Conservation (phyloP, 305 asterid species). For the Fraxinus velutina region DNA sequence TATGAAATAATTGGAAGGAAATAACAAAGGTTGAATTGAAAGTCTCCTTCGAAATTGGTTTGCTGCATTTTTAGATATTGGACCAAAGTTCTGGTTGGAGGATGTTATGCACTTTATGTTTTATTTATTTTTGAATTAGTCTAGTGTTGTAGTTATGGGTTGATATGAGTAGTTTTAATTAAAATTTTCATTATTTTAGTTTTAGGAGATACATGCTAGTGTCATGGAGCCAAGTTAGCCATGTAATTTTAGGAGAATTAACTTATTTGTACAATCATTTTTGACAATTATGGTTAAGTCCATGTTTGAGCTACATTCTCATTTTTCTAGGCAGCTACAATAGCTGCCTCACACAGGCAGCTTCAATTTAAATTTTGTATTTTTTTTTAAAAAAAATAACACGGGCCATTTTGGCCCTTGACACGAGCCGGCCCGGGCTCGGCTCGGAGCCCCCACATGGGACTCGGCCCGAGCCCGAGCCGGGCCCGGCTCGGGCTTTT, state of each 20-base stretch:
- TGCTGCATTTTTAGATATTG: neutral
- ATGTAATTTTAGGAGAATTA: neutral
- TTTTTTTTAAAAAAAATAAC: no score
- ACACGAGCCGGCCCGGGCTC: no score
- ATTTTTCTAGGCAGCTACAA: no score
- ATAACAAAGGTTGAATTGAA: neutral
- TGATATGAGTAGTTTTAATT: neutral
- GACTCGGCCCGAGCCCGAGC: no score
- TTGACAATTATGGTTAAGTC: neutral
- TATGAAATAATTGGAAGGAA: neutral
- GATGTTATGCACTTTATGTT: neutral
- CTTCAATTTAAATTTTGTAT: no score
- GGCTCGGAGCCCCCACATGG: no score
- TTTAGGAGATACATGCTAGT: neutral
- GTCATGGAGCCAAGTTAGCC: neutral
- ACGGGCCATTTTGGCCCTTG: no score
- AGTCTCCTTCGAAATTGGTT: neutral
- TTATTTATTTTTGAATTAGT: neutral
- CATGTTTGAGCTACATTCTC: no score
- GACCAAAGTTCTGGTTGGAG: neutral
- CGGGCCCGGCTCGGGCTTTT: no score
- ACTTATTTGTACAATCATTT: no score
- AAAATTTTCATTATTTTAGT: neutral
- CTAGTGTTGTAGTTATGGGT: neutral
- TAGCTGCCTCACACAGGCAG: no score